Evolutionary conservation across 495 filamentous ascomycete species (phyloP), one percentile per base, ranked within the genome.

Genomic region (Cercophora sp.): DNA sequence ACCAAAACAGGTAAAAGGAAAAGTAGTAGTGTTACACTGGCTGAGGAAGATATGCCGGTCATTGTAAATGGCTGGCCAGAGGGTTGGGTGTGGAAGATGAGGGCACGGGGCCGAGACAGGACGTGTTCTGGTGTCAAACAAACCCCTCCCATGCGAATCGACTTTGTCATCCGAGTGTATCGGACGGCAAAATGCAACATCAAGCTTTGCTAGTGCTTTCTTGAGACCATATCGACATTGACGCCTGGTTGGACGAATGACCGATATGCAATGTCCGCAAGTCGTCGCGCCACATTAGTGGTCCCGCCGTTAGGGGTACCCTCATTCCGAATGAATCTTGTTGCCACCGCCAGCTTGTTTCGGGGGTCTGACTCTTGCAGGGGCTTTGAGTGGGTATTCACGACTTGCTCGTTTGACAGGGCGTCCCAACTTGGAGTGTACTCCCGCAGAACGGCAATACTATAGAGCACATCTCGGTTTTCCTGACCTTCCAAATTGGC

Each of bases 381-480:
- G 52, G 78, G 81, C 41, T 79, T 76, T 8, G 82, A 75, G 70
- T 81, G 37, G 61, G 77, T 61, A n/a, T n/a, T n/a, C n/a, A n/a
- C n/a, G n/a, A n/a, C n/a, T 76, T 74, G 63, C 70, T 84, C 61
- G 74, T 81, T 57, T 78, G 82, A 61, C 77, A 86, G 48, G 75
- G 88, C 32, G 75, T 77, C 61, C 66, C 85, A 80, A 15, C 84
- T 80, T 31, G 80, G 78, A 23, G 88, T 85, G 31, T 88, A 76
- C 56, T 88, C 82, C 16, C 90, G 82, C 8, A 85, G 82, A 45
- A 95, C 82, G 20, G 87, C 87, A 52, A 96, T 84, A 10, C 88
- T 92, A 65, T 96, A 96, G 26, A 95, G 78, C 6, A 94, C 88
- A 57, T 96, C 91, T n/a, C 91, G 83, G 60, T 91, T 92, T 71